Percentiles rank a stretch among this genome's conserved stretches.
These are phyloP conservation scores for Phytophthora megakarya DNA, from an alignment of 352 stramenopile genomes.

Conservation along the genomic window DNA sequence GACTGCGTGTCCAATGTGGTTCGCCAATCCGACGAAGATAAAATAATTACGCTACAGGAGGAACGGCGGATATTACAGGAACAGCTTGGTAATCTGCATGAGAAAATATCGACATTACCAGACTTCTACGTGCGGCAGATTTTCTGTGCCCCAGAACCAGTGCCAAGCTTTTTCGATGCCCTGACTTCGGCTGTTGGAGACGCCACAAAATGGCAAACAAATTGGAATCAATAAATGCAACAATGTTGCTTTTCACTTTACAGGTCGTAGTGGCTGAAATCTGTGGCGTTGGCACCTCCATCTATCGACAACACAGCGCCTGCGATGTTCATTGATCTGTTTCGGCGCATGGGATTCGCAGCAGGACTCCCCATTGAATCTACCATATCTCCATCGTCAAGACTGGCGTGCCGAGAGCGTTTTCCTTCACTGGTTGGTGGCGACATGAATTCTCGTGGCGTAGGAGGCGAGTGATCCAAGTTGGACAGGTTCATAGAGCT, in stretches of 20 bases:
- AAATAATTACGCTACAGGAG: constrained; percentile 57
- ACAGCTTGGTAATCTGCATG: constrained; percentile 68
- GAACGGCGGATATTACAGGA: constrained; percentile 77
- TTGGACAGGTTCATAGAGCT: constrained; percentile 87
- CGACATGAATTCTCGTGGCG: constrained; percentile 16
- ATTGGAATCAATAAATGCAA: constrained; percentile 27
- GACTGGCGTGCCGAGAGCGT: constrained; percentile 29
- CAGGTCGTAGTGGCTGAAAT: constrained; percentile 51
- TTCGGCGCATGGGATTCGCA: constrained; percentile 57
- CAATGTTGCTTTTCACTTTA: constrained; percentile 29
- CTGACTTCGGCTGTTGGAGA: constrained; percentile 56
- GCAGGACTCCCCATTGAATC: constrained; percentile 19
- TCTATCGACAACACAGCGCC: constrained; percentile 87
- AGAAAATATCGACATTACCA: constrained; percentile 84
- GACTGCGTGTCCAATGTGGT: constrained; percentile 64
- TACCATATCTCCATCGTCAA: constrained; percentile 34
- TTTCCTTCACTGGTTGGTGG: constrained; percentile 19
- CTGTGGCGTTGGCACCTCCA: constrained; percentile 33
- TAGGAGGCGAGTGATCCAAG: constrained; percentile 53
- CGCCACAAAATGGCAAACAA: constrained; percentile 38
- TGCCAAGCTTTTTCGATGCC: constrained; percentile 79
- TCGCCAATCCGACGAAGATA: constrained; percentile 62
- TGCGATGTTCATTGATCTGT: constrained; percentile 80
- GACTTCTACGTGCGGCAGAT: constrained; percentile 89
- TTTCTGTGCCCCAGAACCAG: constrained; percentile 78